Evolutionary conservation across 1,284 basidiomycete species (phyloP).

Genomic region (Cutaneotrichosporon arboriforme): DNA sequence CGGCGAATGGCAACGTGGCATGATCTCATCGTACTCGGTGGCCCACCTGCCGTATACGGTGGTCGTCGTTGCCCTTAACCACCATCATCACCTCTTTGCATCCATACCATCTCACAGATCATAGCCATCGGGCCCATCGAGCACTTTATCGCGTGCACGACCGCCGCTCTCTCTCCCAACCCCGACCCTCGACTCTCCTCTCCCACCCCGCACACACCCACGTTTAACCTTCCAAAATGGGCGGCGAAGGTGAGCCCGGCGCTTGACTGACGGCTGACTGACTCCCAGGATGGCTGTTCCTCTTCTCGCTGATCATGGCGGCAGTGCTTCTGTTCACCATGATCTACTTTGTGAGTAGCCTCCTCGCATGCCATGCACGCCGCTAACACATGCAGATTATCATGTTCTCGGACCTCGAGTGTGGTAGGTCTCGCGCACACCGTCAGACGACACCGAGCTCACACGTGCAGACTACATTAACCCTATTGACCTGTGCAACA

Average conservation of each 20-base stretch:
- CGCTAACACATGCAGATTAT: constrained; percentile 71
- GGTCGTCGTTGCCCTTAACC: neutral
- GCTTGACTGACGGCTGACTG: too few species aligned
- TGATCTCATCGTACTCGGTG: neutral
- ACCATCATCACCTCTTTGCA: too few species aligned
- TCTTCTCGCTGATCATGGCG: constrained; percentile 87
- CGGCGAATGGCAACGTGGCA: neutral
- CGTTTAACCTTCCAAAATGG: constrained; percentile 29
- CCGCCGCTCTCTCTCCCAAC: too few species aligned
- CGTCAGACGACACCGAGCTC: neutral
- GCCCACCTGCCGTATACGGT: neutral
- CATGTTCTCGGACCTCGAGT: constrained; percentile 98
- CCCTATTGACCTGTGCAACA: constrained; percentile 99
- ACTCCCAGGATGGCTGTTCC: constrained; percentile 89
- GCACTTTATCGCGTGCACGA: too few species aligned
- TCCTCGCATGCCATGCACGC: neutral
- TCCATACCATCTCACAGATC: neutral
- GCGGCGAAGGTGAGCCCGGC: constrained; percentile 47
- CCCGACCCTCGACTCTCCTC: too few species aligned
- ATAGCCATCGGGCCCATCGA: too few species aligned
- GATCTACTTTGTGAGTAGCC: constrained; percentile 94
- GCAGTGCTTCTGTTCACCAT: constrained; percentile 91
- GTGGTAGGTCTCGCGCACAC: constrained; percentile 50
- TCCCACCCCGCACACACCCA: too few species aligned
- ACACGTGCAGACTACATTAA: constrained; percentile 79